These are phyloP conservation scores for Rhizomucor miehei DNA, from an alignment of 371 early-diverging fungal species.

Conservation along the genomic window DNA sequence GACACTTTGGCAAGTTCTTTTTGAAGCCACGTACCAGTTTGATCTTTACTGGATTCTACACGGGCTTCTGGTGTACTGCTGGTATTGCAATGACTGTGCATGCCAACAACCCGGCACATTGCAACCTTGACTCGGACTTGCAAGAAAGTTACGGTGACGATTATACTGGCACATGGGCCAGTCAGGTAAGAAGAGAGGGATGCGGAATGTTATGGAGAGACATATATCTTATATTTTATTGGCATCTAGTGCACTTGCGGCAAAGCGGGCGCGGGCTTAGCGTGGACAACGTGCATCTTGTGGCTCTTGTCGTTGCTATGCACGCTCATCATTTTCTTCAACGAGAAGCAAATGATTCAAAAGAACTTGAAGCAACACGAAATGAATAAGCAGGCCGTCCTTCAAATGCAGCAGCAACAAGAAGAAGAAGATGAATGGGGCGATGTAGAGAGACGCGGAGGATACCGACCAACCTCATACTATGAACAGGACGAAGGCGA, in stretches of 20 bases:
- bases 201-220: neutral
- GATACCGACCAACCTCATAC: constrained; percentile 12
- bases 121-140: constrained; percentile 17
- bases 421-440: constrained; percentile 13
- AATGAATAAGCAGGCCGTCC: constrained; percentile 27
- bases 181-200: constrained; percentile 29
- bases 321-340: constrained; percentile 32
- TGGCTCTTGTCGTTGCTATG: constrained; percentile 35
- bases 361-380: constrained; percentile 39
- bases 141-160: constrained; percentile 12
- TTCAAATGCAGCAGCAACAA: constrained; percentile 17
- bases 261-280: constrained; percentile 38
- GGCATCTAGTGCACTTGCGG: constrained; percentile 36
- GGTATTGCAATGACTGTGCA: constrained; percentile 41
- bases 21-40: constrained; percentile 35
- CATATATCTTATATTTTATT: neutral
- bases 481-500: constrained; percentile 20
- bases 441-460: constrained; percentile 7
- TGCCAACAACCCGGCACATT: constrained; percentile 23
- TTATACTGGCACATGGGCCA: constrained; percentile 30
- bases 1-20: constrained; percentile 32
- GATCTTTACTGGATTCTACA: constrained; percentile 36
- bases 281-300: constrained; percentile 44
- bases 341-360: constrained; percentile 39
- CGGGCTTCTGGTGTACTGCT: constrained; percentile 34